Conservation (phyloP, 2,329 filamentous ascomycete species). For the Diplodia sapinea region DNA sequence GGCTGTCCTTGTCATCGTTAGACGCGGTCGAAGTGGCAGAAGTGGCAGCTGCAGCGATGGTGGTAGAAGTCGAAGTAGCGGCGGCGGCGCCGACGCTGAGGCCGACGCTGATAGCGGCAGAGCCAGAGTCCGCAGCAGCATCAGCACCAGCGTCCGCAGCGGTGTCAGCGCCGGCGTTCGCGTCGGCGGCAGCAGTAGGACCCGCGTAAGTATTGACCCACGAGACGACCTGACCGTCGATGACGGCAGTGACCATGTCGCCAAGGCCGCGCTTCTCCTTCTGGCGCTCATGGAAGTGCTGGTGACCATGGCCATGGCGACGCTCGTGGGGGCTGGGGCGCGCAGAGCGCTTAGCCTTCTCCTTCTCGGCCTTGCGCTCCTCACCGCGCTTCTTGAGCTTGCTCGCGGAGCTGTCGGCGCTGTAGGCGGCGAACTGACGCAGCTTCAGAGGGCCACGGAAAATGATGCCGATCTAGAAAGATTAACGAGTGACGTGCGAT, state of each 20-base stretch:
- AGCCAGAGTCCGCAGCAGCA: slow-evolving; percentile 9
- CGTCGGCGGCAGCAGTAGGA: slow-evolving; percentile 34
- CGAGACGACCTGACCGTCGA: slow-evolving; percentile 62
- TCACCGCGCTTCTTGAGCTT: slow-evolving; percentile 31
- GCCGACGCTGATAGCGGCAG: slow-evolving; percentile 33
- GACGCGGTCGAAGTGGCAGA: slow-evolving; percentile 33
- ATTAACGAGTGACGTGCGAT: background rate
- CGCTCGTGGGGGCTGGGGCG: slow-evolving; percentile 36
- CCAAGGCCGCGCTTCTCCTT: slow-evolving; percentile 57
- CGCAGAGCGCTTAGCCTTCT: slow-evolving; percentile 35
- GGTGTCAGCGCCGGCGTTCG: slow-evolving; percentile 27
- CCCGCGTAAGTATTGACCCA: slow-evolving; percentile 65
- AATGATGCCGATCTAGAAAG: slow-evolving; percentile 69
- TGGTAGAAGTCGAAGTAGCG: slow-evolving; percentile 1
- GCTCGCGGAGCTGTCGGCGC: slow-evolving; percentile 48
- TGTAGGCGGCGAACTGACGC: slow-evolving; percentile 73
- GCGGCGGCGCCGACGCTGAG: slow-evolving; percentile 16
- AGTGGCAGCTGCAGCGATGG: slow-evolving; percentile 27
- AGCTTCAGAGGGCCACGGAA: slow-evolving; percentile 73
- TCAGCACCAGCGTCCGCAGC: slow-evolving; percentile 23
- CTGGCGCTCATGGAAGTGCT: slow-evolving; percentile 56
- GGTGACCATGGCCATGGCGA: slow-evolving; percentile 55
- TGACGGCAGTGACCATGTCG: slow-evolving; percentile 62
- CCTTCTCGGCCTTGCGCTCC: slow-evolving; percentile 41
- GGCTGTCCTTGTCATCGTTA: slow-evolving; percentile 33